Conservation (phyloP, 2,329 filamentous ascomycete species). For the Pseudovirgaria hyperparasitica region DNA sequence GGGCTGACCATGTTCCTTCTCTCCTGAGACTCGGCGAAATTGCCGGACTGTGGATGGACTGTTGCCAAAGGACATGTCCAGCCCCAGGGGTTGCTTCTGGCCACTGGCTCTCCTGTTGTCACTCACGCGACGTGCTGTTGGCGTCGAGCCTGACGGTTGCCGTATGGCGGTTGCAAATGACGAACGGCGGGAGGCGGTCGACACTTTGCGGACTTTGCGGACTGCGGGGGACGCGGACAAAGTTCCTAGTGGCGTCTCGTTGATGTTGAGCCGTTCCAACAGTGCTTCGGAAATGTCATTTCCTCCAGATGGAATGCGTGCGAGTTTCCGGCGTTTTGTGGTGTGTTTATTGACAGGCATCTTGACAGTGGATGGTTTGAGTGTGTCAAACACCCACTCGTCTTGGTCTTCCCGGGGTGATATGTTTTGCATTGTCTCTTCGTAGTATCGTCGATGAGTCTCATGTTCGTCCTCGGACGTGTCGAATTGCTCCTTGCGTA, state of each 20-base stretch:
- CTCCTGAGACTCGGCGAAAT: slow-evolving; percentile 70
- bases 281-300: slow-evolving; percentile 19
- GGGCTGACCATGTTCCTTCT: too few species aligned
- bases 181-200: slow-evolving; percentile 22
- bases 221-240: slow-evolving; percentile 23
- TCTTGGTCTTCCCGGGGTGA: slow-evolving; percentile 57
- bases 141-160: slow-evolving; percentile 21
- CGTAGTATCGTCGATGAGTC: slow-evolving; percentile 71
- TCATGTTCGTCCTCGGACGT: slow-evolving; percentile 53
- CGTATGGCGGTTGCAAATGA: slow-evolving; percentile 26
- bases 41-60: slow-evolving; percentile 82
- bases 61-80: slow-evolving; percentile 90
- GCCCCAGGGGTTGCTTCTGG: slow-evolving; percentile 65
- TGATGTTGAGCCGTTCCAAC: slow-evolving; percentile 31
- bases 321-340: slow-evolving; percentile 34
- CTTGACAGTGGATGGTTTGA: slow-evolving; percentile 56
- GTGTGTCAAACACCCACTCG: slow-evolving; percentile 92
- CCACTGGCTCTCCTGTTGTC: slow-evolving; percentile 14
- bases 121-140: slow-evolving; percentile 32
- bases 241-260: slow-evolving; percentile 28
- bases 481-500: slow-evolving; percentile 71
- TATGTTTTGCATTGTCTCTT: slow-evolving; percentile 72
- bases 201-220: slow-evolving; percentile 13
- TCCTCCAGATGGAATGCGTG: slow-evolving; percentile 30
- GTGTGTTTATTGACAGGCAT: slow-evolving; percentile 38